phyloP scores from a whole-genome alignment of 2,329 filamentous ascomycete genomes.

The Aspergillus candidus region DNA sequence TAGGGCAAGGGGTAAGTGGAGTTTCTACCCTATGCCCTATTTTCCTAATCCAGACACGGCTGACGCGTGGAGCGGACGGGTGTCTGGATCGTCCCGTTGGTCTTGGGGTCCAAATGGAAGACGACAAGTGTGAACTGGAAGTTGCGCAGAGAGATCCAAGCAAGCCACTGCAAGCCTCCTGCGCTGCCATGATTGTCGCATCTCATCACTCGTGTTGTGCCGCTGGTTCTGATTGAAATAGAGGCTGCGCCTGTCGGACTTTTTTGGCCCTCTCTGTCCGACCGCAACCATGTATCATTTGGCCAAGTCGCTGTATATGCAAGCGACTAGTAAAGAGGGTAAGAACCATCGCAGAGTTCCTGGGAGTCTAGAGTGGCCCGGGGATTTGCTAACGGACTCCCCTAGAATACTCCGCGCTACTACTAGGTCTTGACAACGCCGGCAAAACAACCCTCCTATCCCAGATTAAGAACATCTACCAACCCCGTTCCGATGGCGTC shows the following conservation, averaged over 20 bases:
- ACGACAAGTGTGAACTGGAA: too few relatives aligned
- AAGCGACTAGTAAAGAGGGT: conserved; percentile 97
- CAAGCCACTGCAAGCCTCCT: neutral
- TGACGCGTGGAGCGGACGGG: conserved; percentile 15
- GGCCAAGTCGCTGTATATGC: conserved; percentile 86
- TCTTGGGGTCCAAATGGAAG: neutral
- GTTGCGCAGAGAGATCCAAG: neutral
- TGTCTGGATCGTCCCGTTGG: neutral
- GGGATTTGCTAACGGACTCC: conserved; percentile 1
- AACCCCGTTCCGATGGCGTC: conserved; percentile 35
- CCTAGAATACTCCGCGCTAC: conserved; percentile 89
- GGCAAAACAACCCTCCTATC: conserved; percentile 98
- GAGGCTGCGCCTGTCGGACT: conserved; percentile 13
- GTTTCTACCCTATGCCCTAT: conserved; percentile 24
- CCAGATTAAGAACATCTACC: conserved; percentile 85
- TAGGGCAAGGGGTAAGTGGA: conserved; percentile 13
- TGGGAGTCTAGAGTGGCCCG: neutral
- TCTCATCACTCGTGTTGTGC: conserved; percentile 1
- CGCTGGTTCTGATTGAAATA: conserved; percentile 10
- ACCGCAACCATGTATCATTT: conserved; percentile 77
- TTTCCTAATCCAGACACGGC: conserved; percentile 18
- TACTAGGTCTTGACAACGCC: conserved; percentile 95
- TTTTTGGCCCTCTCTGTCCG: conserved; percentile 16
- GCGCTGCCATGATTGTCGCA: conserved; percentile 19
- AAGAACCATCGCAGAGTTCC: conserved; percentile 11